phyloP scores from a whole-genome alignment of 2,329 filamentous ascomycete genomes.

The Colletotrichum noveboracense region DNA sequence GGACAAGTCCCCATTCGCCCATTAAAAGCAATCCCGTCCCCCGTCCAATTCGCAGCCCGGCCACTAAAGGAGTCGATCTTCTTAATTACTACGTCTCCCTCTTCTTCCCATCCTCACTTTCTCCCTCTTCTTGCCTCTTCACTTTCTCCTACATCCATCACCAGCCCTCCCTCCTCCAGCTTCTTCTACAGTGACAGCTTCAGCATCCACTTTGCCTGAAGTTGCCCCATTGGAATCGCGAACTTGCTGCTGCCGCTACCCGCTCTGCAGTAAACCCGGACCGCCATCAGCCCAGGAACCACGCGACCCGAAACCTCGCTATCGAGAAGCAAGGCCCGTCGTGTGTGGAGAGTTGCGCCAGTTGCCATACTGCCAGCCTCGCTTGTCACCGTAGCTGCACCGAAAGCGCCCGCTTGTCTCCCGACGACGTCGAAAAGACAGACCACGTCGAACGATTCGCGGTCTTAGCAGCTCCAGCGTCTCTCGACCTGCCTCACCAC shows the following conservation, averaged over 20 bases:
- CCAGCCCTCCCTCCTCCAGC: neutral
- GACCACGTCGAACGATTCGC: constrained; percentile 12
- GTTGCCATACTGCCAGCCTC: constrained; percentile 2
- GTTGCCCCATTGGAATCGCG: neutral
- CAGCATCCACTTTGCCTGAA: neutral
- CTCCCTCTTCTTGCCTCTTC: neutral
- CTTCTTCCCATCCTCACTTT: neutral
- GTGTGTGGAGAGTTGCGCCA: constrained; percentile 17
- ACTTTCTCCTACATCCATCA: neutral
- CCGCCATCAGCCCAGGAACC: neutral
- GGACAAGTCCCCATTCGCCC: constrained; percentile 19
- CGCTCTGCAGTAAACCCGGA: constrained; percentile 5
- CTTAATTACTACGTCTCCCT: constrained; percentile 14
- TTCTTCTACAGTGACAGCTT: neutral
- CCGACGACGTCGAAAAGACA: constrained; percentile 4
- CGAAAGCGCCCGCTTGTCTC: constrained; percentile 2
- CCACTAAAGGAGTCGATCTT: constrained; percentile 8
- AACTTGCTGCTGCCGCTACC: constrained; percentile 15
- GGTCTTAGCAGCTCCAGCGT: neutral
- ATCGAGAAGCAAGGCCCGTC: neutral
- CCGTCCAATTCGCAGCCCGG: constrained; percentile 16
- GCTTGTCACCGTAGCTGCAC: neutral
- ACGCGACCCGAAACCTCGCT: constrained; percentile 8
- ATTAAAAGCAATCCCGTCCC: constrained; percentile 20
- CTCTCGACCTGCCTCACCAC: neutral